Base-by-base conservation (phyloP, 2,329 filamentous ascomycete genomes). In the Botrytis medusae region DNA sequence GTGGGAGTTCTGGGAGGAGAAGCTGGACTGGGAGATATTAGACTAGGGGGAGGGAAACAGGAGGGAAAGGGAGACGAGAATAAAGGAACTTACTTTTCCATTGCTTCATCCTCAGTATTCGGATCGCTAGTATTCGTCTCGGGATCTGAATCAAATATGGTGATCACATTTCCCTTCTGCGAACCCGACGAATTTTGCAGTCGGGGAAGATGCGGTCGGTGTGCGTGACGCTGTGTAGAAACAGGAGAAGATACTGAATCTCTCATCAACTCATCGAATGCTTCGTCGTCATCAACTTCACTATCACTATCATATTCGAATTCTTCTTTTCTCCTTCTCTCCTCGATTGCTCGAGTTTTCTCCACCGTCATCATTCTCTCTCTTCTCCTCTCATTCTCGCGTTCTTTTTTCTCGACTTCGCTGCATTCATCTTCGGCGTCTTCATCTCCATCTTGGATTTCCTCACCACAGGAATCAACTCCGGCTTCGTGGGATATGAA, bases 221-320 rank as follows among this genome's bases (percentile, higher is more conserved):
- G 22, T n/a, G 12, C 12, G 12, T 40, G 34, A n/a, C 22, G 42
- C 20, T 37, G 48, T 18, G 68, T 46, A 9, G 46, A 44, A 2
- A 62, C 46, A 25, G 61, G 69, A 16, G 69, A 57, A 1, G 46
- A 48, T 10, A 46, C 4, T 3, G 63, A 60, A 42, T 32, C 42
- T 6, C 42, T 72, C 63, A 60, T 69, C 29, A 68, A 32, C 32
- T 51, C 34, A 32, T 61, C 48, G 25, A 60, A 60, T 5, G 9
- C n/a, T 25, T 32, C 57, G 20, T 62, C 65, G 12, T 61, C 40
- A n/a, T 70, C 72, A n/a, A 73, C 57, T n/a, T 73, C 72, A 9
- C 65, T 68, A 70, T 62, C 72, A 34, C 67, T 71, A 70, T 73
- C 69, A 34, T 72, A 72, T 12, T 72, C 65, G 29, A 57, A 37